These are phyloP conservation scores for Passiflora organensis DNA, from an alignment of 345 rosid genomes.

Conservation along the genomic window DNA sequence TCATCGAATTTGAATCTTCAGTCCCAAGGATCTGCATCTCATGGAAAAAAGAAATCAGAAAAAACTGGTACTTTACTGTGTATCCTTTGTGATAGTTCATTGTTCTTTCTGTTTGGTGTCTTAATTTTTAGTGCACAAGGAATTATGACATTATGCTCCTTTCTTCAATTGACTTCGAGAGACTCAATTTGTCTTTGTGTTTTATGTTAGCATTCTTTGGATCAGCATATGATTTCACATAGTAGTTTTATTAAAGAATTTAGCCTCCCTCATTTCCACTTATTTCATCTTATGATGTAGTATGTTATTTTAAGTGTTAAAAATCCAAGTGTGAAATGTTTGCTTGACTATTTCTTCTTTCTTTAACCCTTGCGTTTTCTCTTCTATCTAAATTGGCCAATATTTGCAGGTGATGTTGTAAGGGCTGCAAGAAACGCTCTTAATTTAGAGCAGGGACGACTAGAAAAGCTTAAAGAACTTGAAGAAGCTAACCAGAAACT, in stretches of 20 bases:
- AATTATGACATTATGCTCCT: too few species aligned
- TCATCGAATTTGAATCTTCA: slow-evolving; percentile 30
- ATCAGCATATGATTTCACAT: too few species aligned
- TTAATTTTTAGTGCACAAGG: too few species aligned
- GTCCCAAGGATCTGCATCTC: slow-evolving; percentile 19
- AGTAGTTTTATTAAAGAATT: too few species aligned
- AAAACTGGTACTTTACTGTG: slow-evolving; percentile 41
- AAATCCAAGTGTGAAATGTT: background rate
- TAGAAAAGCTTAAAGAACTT: slow-evolving; percentile 53
- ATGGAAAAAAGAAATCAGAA: slow-evolving; percentile 24
- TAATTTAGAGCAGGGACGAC: slow-evolving; percentile 56
- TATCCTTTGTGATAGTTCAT: background rate
- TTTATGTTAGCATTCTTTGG: too few species aligned
- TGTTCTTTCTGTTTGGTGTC: too few species aligned
- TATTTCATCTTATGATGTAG: too few species aligned
- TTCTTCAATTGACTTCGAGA: too few species aligned
- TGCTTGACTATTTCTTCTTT: background rate
- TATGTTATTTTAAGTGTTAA: too few species aligned
- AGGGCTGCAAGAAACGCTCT: slow-evolving; percentile 72
- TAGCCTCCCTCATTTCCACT: too few species aligned
- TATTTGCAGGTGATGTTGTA: slow-evolving; percentile 38
- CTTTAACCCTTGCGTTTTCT: background rate
- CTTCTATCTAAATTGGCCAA: background rate
- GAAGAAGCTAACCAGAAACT: slow-evolving; percentile 43
- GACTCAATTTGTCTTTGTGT: too few species aligned